Evolutionary conservation across 1,284 basidiomycete species (phyloP).

Genomic region (Puccinia horiana): DNA sequence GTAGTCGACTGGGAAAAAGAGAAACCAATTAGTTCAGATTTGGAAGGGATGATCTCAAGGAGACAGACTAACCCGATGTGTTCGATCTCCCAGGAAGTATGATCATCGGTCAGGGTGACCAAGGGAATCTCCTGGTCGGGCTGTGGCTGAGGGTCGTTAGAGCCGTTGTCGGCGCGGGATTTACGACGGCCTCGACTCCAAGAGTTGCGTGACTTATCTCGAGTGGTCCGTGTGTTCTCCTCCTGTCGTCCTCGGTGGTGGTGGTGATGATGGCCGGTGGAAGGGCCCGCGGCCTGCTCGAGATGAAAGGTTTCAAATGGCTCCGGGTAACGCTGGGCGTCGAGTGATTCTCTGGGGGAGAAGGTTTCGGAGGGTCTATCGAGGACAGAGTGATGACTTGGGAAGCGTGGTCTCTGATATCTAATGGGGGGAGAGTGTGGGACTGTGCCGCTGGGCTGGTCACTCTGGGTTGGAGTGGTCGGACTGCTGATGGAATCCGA

Average conservation of each 20-base stretch:
- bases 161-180: not conserved
- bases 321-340: not conserved
- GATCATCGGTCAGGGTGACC: constrained; percentile 32
- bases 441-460: not conserved
- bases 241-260: not conserved
- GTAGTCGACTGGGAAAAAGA: constrained; percentile 22
- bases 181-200: constrained; percentile 4
- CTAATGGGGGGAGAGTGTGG: not conserved
- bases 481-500: not conserved
- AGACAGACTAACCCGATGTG: constrained; percentile 28
- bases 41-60: no score
- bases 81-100: constrained; percentile 31
- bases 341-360: not conserved
- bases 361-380: not conserved
- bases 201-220: not conserved
- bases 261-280: no score
- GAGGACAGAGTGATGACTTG: not conserved
- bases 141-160: not conserved
- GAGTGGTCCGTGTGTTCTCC: not conserved
- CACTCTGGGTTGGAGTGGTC: not conserved
- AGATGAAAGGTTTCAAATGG: not conserved
- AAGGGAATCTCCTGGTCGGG: constrained; percentile 22
- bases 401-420: not conserved
- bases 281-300: not conserved
- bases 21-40: no score